Evolutionary conservation across 345 rosid genomes (phyloP), one percentile per base, ranked within the genome.

Genomic region (Microthlaspi erraticum): DNA sequence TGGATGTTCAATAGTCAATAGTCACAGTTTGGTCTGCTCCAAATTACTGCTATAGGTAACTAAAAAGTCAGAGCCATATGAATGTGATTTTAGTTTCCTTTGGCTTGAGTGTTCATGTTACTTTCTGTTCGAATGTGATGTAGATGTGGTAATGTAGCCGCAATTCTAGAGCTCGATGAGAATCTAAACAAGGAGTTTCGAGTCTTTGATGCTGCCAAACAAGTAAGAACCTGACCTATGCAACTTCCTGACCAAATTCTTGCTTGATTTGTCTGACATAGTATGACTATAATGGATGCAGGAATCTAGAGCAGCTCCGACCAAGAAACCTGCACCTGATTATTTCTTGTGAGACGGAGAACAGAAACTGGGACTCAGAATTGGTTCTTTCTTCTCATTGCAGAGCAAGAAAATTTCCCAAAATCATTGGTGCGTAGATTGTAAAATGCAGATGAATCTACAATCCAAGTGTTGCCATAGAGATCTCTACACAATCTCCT

Each of bases 1-100:
- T 90, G 97, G 97, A 87, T 90, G 98, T 88, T 90, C 75, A 87
- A 85, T 68, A 75, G 73, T 46, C 97, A 90, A 87, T 93, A 54
- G 96, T 93, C 66, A 93, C 96, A 4, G 97, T 93, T 39, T 93
- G 98, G 97, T 93, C 97, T 1, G 98, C 98, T 65, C 98, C 98
- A 60, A 93, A 93, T 82, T 93, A 90, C 80, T 93, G 97, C 74
- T 90, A 93, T 75, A 88, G 96, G 98, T 93, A 81, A 43, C 13
- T 13, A 38, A 17, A 10, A 36, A 11, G 6, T 37, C 48, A 34
- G 9, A 48, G 23, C 34, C 38, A 23, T 34, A n/a, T 12, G 18
- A 14, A 4, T 41, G 58, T 63, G 36, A 48, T 12, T 8, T 26
- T 38, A 32, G n/a, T 38, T 53, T 43, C 38, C 23, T 41, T 44